Evolutionary conservation across 306 rosid species (phyloP).

Genomic region (Castanopsis chinensis): DNA sequence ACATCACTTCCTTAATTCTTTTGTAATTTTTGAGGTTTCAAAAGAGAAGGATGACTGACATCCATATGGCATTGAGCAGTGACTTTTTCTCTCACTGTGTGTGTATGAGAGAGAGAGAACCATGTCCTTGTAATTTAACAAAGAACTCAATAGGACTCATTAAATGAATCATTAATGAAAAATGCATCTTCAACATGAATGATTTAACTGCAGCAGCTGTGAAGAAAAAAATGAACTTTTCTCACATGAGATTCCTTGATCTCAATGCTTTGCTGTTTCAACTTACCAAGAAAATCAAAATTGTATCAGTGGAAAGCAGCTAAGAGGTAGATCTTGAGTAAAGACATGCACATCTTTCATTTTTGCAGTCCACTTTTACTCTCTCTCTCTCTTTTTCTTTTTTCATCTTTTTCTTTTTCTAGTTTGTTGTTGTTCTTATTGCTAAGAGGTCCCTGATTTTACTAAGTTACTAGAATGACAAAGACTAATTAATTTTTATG

Average conservation of each 20-base stretch:
- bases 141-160: background rate
- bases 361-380: no score
- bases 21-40: background rate
- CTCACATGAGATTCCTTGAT: background rate
- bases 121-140: background rate
- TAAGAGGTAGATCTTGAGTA: no score
- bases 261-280: background rate
- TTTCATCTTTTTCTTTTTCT: no score
- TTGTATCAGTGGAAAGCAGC: no score
- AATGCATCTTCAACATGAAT: background rate
- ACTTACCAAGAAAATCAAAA: no score
- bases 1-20: background rate
- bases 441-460: no score
- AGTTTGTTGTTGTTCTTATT: no score
- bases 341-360: no score
- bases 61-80: background rate
- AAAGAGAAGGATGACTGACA: background rate
- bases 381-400: no score
- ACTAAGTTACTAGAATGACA: no score
- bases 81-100: background rate
- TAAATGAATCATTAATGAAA: background rate
- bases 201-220: background rate
- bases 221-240: background rate
- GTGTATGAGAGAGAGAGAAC: background rate
- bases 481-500: background rate